Conservation (phyloP, 1,284 basidiomycete genomes). For the Ceratobasidium sp. region DNA sequence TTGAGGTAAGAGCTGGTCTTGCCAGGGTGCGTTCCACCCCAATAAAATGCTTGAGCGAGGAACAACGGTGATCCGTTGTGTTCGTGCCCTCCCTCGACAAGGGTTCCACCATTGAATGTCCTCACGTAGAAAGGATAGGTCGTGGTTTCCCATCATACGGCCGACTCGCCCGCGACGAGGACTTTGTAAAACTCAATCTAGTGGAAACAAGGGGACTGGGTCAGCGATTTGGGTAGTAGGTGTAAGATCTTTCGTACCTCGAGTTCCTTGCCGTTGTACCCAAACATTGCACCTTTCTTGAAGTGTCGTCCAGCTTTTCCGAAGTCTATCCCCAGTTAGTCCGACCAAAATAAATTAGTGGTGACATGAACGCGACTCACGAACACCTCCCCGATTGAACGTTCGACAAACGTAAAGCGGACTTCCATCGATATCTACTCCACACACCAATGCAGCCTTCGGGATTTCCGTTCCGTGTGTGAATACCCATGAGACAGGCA, state of each 20-base stretch:
- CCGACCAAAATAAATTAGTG: background rate
- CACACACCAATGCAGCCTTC: background rate
- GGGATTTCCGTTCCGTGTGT: conserved; percentile 38
- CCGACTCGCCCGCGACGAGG: conserved; percentile 21
- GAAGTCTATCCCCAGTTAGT: conserved; percentile 7
- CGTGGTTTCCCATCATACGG: conserved; percentile 36
- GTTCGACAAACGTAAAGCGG: conserved; percentile 37
- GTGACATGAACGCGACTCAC: background rate
- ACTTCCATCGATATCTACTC: conserved; percentile 38
- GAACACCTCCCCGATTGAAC: conserved; percentile 28
- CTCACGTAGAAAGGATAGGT: conserved; percentile 31
- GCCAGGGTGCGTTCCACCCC: conserved; percentile 41
- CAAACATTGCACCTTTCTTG: conserved; percentile 42
- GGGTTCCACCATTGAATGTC: conserved; percentile 23
- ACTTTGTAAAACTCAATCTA: conserved; percentile 43
- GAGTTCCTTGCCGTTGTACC: conserved; percentile 32
- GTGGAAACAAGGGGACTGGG: background rate
- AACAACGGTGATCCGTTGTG: conserved; percentile 36
- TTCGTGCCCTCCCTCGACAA: conserved; percentile 34
- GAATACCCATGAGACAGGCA: conserved; percentile 24
- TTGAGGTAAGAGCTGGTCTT: conserved; percentile 37
- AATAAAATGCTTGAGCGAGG: conserved; percentile 32
- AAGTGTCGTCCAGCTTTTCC: conserved; percentile 30
- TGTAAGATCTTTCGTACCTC: conserved; percentile 6
- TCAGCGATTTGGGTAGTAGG: background rate